Percentiles rank a stretch among this genome's conserved stretches.
These are phyloP conservation scores for Torulaspora indica DNA, from an alignment of 805 yeast species.

Conservation along the genomic window DNA sequence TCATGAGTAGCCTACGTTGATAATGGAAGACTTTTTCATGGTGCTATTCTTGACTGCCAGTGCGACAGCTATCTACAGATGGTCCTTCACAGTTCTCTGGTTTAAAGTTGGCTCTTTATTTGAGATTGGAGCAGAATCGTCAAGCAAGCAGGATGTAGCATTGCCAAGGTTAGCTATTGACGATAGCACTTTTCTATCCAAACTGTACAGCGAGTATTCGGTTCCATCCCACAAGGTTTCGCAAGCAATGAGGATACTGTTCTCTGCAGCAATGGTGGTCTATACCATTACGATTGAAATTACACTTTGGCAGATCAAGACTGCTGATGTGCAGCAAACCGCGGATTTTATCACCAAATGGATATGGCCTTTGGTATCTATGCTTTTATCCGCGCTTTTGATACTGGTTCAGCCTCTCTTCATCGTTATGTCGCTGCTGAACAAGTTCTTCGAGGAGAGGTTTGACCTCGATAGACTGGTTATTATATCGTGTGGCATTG, in stretches of 20 bases:
- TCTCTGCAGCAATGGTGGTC: slow-evolving; percentile 28
- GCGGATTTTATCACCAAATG: slow-evolving; percentile 22
- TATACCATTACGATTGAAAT: slow-evolving; percentile 32
- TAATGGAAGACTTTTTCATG: slow-evolving; percentile 15
- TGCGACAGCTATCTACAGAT: slow-evolving; percentile 8
- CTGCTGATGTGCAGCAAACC: slow-evolving; percentile 18
- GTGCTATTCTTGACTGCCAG: slow-evolving; percentile 5
- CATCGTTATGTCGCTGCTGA: slow-evolving; percentile 26
- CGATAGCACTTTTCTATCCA: slow-evolving; percentile 24
- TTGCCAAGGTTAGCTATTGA: slow-evolving; percentile 13
- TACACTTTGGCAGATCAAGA: slow-evolving; percentile 32
- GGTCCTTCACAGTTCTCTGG: slow-evolving; percentile 15
- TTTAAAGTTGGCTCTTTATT: slow-evolving; percentile 21
- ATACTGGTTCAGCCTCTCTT: slow-evolving; percentile 33
- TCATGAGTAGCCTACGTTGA: background rate
- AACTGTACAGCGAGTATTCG: slow-evolving; percentile 32
- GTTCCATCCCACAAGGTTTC: slow-evolving; percentile 25
- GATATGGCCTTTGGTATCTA: slow-evolving; percentile 31
- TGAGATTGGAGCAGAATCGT: slow-evolving; percentile 19
- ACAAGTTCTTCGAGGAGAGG: slow-evolving; percentile 32
- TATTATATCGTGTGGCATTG: slow-evolving; percentile 18
- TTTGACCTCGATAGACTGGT: slow-evolving; percentile 23
- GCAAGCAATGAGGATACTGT: slow-evolving; percentile 22
- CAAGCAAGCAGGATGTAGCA: slow-evolving; percentile 7
- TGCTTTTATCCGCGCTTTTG: slow-evolving; percentile 20